Evolutionary conservation across 2,329 filamentous ascomycete species (phyloP).

Genomic region (Tothia fuscella): DNA sequence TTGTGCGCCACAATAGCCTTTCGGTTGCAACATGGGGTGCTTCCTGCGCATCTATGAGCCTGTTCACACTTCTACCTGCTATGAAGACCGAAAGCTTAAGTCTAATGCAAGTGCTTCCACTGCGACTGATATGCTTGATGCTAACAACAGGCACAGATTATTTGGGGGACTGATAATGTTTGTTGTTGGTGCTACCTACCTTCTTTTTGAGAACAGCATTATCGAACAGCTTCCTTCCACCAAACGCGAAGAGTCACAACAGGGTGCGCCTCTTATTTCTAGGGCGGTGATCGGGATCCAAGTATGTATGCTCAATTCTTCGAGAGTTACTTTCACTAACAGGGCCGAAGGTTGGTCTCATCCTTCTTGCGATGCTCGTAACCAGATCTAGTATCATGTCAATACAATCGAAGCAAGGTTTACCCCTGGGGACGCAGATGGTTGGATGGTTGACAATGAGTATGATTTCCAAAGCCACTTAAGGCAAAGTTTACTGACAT

Average conservation of each 20-base stretch:
- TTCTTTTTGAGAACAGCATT: slow-evolving; percentile 62
- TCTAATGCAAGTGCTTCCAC: slow-evolving; percentile 50
- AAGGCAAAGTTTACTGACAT: slow-evolving; percentile 10
- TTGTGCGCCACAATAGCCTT: slow-evolving; percentile 53
- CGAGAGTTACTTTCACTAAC: background rate
- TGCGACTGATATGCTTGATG: background rate
- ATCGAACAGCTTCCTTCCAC: slow-evolving; percentile 29
- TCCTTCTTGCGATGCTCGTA: slow-evolving; percentile 70
- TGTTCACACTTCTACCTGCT: slow-evolving; percentile 78
- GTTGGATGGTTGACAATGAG: slow-evolving; percentile 72
- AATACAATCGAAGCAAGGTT: slow-evolving; percentile 69
- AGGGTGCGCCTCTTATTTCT: slow-evolving; percentile 35
- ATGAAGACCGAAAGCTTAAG: slow-evolving; percentile 69
- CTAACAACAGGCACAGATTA: slow-evolving; percentile 37
- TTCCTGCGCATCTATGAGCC: slow-evolving; percentile 73
- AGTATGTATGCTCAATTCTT: slow-evolving; percentile 26
- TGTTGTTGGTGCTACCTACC: slow-evolving; percentile 60
- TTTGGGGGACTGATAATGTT: slow-evolving; percentile 70
- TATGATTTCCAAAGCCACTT: slow-evolving; percentile 29
- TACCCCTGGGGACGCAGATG: slow-evolving; percentile 78
- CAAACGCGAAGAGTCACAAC: slow-evolving; percentile 18
- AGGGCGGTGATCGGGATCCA: slow-evolving; percentile 55
- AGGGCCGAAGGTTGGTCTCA: slow-evolving; percentile 52
- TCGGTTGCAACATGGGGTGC: slow-evolving; percentile 61
- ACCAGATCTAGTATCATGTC: slow-evolving; percentile 79